Conservation (phyloP, 2,329 filamentous ascomycete genomes). For the Sporothrix pseudoabietina region DNA sequence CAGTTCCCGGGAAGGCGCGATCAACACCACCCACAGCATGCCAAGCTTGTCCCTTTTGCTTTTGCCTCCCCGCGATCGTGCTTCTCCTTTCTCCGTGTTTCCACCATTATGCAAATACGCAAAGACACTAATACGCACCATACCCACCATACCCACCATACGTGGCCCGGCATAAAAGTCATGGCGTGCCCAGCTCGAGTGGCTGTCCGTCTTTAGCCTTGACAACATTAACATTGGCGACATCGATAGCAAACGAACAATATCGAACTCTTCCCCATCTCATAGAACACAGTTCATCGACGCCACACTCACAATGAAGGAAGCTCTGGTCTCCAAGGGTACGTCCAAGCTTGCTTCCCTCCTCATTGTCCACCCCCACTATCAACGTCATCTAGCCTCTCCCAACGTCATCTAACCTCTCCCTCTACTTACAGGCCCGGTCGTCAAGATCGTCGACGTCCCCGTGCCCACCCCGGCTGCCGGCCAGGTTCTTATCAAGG, state of each 20-base stretch:
- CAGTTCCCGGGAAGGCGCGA: not conserved
- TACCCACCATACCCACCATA: not conserved
- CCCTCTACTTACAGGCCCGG: constrained; percentile 35
- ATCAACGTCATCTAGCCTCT: not conserved
- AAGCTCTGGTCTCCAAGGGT: constrained; percentile 24
- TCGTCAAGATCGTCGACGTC: constrained; percentile 46
- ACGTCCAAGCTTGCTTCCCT: not conserved
- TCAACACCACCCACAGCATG: not conserved
- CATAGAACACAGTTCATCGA: not conserved
- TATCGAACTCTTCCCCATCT: not conserved
- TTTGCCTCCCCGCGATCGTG: not conserved
- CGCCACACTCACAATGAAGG: constrained; percentile 17
- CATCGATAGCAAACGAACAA: not conserved
- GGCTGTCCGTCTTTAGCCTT: not conserved
- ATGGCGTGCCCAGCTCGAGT: constrained; percentile 3
- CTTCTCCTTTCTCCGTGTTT: not conserved
- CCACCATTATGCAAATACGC: not conserved
- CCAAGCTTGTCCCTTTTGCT: not conserved
- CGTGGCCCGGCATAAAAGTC: not conserved
- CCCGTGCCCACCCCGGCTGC: constrained; percentile 45
- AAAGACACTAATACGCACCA: not conserved
- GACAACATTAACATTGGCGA: not conserved
- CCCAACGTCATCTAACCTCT: no score
- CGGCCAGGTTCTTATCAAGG: constrained; percentile 34
- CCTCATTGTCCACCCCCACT: no score